phyloP scores from a whole-genome alignment of 345 rosid species.

The Firmiana major region DNA sequence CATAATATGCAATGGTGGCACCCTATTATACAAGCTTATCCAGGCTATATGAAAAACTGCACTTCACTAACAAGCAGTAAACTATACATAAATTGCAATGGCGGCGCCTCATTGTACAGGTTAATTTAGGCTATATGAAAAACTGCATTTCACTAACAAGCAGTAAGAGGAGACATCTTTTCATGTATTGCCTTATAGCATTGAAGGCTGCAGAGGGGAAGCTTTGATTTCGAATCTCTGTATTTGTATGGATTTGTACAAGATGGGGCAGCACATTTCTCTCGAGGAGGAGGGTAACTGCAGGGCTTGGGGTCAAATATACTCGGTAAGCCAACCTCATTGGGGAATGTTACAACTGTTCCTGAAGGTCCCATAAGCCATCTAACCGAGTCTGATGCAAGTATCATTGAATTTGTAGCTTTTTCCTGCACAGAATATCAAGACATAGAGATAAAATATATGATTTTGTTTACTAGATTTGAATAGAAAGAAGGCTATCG shows the following conservation, averaged over 20 bases:
- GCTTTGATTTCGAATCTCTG: slow-evolving; percentile 48
- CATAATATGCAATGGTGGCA: neutral
- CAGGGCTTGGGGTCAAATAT: slow-evolving; percentile 38
- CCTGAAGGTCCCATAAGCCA: slow-evolving; percentile 47
- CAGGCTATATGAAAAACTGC: neutral
- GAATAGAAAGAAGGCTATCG: neutral
- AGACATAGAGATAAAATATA: slow-evolving; percentile 8
- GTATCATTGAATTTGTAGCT: slow-evolving; percentile 41
- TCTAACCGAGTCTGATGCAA: slow-evolving; percentile 44
- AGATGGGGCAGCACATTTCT: slow-evolving; percentile 50
- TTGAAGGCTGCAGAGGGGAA: slow-evolving; percentile 52
- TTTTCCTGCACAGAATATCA: slow-evolving; percentile 34
- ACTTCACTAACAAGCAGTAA: slow-evolving; percentile 20
- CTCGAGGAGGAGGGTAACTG: slow-evolving; percentile 56
- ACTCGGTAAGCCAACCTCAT: slow-evolving; percentile 47
- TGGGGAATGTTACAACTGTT: slow-evolving; percentile 46
- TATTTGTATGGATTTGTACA: slow-evolving; percentile 53
- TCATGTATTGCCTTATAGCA: slow-evolving; percentile 49
- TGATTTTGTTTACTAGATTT: neutral
- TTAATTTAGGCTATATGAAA: neutral
- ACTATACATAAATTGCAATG: neutral
- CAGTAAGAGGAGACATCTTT: slow-evolving; percentile 17
- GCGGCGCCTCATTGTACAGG: neutral
- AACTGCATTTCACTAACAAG: slow-evolving; percentile 13
- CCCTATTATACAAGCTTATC: neutral